phyloP scores from a whole-genome alignment of 2,329 filamentous ascomycete genomes.

The Alternaria sp. region DNA sequence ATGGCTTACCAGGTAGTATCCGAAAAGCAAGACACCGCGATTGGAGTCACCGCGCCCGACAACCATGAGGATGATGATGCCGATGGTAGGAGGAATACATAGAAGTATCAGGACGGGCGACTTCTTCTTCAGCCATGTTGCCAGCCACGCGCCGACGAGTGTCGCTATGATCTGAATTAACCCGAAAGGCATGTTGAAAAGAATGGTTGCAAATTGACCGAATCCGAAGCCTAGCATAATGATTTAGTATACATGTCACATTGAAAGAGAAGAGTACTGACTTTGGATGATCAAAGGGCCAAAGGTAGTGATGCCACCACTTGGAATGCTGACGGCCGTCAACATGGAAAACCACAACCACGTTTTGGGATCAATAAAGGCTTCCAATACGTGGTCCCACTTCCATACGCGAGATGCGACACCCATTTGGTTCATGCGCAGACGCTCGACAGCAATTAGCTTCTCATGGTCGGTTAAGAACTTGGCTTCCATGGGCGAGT shows the following conservation, averaged over 20 bases:
- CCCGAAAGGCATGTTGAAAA: conserved; percentile 70
- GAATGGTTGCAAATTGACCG: conserved; percentile 63
- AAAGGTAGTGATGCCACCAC: conserved; percentile 67
- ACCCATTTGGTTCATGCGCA: conserved; percentile 55
- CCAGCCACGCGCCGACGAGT: conserved; percentile 65
- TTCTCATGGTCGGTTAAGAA: conserved; percentile 67
- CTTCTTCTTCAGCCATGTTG: conserved; percentile 65
- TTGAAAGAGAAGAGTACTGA: not conserved
- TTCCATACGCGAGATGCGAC: conserved; percentile 58
- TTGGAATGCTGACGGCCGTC: conserved; percentile 57
- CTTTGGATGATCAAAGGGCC: conserved; percentile 66
- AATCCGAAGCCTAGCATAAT: conserved; percentile 60
- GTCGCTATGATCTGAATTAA: conserved; percentile 68
- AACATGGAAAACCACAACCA: conserved; percentile 64
- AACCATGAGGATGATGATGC: conserved; percentile 63
- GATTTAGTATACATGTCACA: not conserved
- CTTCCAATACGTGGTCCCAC: conserved; percentile 64
- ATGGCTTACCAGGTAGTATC: conserved; percentile 61
- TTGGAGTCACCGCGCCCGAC: conserved; percentile 58
- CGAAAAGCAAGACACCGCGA: conserved; percentile 62
- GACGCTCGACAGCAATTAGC: conserved; percentile 65
- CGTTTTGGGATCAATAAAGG: conserved; percentile 65
- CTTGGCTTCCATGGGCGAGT: conserved; percentile 68
- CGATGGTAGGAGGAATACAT: conserved; percentile 65
- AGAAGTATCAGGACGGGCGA: conserved; percentile 63